A percentile compares a stretch with the other conserved stretches of the same genome.
These are phyloP conservation scores for Amaranthus palmeri DNA, from an alignment of 148 eudicot species.

Conservation along the genomic window DNA sequence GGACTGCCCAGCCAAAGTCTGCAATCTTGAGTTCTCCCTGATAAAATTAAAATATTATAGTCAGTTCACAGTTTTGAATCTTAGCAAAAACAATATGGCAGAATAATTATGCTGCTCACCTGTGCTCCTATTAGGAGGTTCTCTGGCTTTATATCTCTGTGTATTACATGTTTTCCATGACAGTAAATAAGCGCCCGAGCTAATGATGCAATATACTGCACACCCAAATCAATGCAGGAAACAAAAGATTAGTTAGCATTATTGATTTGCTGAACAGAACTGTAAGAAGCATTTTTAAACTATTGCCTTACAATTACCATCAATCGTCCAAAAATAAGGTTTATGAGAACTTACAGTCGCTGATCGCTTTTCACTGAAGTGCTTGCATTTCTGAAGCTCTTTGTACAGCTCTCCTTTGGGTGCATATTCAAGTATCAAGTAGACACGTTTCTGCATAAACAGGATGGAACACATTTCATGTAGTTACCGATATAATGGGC, in stretches of 20 bases:
- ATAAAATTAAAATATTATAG: neutral
- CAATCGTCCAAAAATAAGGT: neutral
- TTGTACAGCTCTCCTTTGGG: slow-evolving; percentile 97
- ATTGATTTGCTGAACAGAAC: neutral
- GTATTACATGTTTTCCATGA: slow-evolving; percentile 95
- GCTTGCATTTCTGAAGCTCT: slow-evolving; percentile 87
- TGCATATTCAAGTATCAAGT: slow-evolving; percentile 88
- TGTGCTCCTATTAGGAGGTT: slow-evolving; percentile 89
- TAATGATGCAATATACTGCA: slow-evolving; percentile 83
- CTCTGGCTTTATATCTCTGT: slow-evolving; percentile 97
- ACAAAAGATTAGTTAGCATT: slow-evolving; percentile 2
- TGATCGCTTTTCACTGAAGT: slow-evolving; percentile 81
- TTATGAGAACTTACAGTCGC: slow-evolving; percentile 62
- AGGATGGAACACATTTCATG: neutral
- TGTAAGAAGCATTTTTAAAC: neutral
- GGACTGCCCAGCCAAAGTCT: slow-evolving; percentile 99
- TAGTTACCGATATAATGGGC: neutral
- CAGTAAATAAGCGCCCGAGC: slow-evolving; percentile 95
- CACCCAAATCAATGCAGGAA: slow-evolving; percentile 10
- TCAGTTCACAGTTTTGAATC: neutral
- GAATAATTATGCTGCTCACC: slow-evolving; percentile 36
- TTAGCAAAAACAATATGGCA: neutral
- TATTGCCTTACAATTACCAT: too few relatives aligned
- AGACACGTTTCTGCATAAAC: slow-evolving; percentile 77
- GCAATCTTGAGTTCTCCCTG: slow-evolving; percentile 98